These are phyloP conservation scores for Pleurotus sapidus DNA, from an alignment of 768 basidiomycete species.

Conservation along the genomic window DNA sequence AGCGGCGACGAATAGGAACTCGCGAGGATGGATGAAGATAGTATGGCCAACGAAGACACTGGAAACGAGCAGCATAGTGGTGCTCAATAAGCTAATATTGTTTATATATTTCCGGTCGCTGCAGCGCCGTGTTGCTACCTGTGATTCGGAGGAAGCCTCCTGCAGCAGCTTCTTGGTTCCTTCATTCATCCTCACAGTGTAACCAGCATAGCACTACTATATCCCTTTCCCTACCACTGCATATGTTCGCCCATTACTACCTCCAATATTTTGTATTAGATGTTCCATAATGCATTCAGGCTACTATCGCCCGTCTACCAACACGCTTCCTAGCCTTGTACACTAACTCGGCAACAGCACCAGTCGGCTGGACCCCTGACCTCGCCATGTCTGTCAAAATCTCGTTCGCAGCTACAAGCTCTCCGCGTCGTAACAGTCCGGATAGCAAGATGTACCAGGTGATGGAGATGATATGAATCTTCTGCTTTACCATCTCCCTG, in stretches of 20 bases:
- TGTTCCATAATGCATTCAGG: background rate
- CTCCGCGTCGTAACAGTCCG: slow-evolving; percentile 54
- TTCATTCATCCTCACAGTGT: slow-evolving; percentile 2
- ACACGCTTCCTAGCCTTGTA: slow-evolving; percentile 40
- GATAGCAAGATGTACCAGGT: slow-evolving; percentile 79
- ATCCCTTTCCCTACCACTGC: background rate
- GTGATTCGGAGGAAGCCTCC: slow-evolving; percentile 6
- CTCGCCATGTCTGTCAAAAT: slow-evolving; percentile 59
- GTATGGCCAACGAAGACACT: slow-evolving; percentile 1
- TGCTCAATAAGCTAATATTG: background rate
- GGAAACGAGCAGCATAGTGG: background rate
- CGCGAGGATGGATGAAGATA: slow-evolving; percentile 11
- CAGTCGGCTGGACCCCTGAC: slow-evolving; percentile 41
- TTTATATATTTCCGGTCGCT: slow-evolving; percentile 2
- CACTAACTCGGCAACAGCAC: slow-evolving; percentile 47
- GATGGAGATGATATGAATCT: slow-evolving; percentile 48
- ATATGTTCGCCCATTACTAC: background rate
- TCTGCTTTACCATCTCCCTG: slow-evolving; percentile 53
- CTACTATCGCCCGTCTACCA: background rate
- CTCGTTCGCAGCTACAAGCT: slow-evolving; percentile 60
- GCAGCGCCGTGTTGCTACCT: slow-evolving; percentile 1
- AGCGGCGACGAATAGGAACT: slow-evolving; percentile 27
- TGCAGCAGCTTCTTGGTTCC: slow-evolving; percentile 2
- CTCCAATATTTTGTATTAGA: background rate
- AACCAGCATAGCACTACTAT: background rate